Evolutionary conservation across 257 asterid genomes (phyloP).

Genomic region (Ilex aquifolium): DNA sequence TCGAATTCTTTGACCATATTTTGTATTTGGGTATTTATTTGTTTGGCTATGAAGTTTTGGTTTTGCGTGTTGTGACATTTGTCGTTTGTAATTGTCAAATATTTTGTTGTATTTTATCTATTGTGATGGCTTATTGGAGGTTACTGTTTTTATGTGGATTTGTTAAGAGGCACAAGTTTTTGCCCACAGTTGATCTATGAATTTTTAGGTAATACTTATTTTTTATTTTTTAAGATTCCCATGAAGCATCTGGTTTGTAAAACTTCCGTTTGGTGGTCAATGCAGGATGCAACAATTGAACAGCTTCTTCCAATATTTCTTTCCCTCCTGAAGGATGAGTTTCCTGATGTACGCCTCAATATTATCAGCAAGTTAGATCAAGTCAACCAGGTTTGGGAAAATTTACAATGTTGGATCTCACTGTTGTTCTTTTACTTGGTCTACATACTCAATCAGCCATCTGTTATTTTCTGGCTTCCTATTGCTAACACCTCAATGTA

Average conservation of each 20-base stretch:
- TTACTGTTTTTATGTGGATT: no score
- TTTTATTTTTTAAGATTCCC: neutral
- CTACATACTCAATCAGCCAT: neutral
- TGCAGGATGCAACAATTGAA: slow-evolving; percentile 80
- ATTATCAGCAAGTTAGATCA: slow-evolving; percentile 86
- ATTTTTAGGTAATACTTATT: neutral
- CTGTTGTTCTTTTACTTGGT: neutral
- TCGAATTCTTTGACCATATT: no score
- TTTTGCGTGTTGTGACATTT: no score
- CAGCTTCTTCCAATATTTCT: slow-evolving; percentile 88
- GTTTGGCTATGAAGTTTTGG: no score
- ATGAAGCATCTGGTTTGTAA: neutral
- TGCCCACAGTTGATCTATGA: neutral
- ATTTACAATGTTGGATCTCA: slow-evolving; percentile 1
- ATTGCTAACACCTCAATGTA: no score
- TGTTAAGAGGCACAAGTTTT: no score
- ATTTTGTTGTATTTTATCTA: neutral
- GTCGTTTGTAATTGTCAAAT: no score
- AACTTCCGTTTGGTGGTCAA: slow-evolving; percentile 2
- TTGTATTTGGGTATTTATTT: no score
- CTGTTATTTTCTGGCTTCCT: no score
- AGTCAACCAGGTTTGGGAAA: slow-evolving; percentile 70
- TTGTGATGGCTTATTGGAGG: neutral
- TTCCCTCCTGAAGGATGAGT: slow-evolving; percentile 75
- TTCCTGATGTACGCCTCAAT: slow-evolving; percentile 83